Base-by-base conservation (phyloP, 257 asterid species). In the Primulina tabacum region DNA sequence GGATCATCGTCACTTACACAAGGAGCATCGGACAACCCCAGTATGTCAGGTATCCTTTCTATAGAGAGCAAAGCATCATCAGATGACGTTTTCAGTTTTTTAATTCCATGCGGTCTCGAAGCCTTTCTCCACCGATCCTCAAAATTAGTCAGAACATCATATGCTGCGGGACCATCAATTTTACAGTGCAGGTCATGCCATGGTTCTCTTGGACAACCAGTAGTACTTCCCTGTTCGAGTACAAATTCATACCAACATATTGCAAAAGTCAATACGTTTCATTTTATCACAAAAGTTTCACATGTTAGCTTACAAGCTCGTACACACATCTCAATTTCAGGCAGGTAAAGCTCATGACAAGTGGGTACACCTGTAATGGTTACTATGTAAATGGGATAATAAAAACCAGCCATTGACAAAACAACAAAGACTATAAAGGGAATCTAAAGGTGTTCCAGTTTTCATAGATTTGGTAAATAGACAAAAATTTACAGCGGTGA, bases 81-180 rank as follows among this genome's bases (percentile, higher is more conserved):
- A 57, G 74, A 88, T 33, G 99, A 85, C 26, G 68, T 79, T 80
- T 91, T 91, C 75, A 94, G 76, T 82, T 91, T 94, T 68, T 87
- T 85, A 34, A 91, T 88, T 63, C 98, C 99, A 10, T 70, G 95
- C 8, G 97, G 99, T 82, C 88, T 91, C 11, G 97, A 75, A 69
- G 97, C 98, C 81, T 89, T 94, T 64, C 83, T 26, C 99, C 99
- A 94, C 55, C 99, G 87, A 71, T 89, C 96, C 83, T 94, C 98
- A 57, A 94, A 94, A 81, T 94, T 94, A 60, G 86, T 72, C 61
- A 94, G 82, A 56, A 94, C 89, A 81, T 94, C 99, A 72, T 91
- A 94, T 2, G 99, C 99, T 73, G 99, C 99, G 3, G 97, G 99
- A 38, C 99, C 98, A 26, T 94, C 98, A 67, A 94, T 94, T 80